These are phyloP conservation scores for Gillenia trifoliata DNA, from an alignment of 306 rosid genomes.

Conservation along the genomic window DNA sequence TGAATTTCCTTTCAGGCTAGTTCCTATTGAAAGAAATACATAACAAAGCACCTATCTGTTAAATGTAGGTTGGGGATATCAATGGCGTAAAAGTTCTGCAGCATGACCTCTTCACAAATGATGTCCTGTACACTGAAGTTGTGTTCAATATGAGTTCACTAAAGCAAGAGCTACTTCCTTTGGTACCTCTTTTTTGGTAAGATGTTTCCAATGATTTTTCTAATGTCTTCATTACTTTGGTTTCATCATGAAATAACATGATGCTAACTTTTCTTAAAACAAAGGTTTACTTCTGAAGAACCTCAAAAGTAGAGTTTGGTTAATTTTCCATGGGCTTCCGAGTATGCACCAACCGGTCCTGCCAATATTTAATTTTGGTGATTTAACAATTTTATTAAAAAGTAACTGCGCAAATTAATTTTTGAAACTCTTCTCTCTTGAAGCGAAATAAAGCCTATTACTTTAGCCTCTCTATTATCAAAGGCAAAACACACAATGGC, in stretches of 20 bases:
- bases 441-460: neutral
- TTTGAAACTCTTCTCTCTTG: neutral
- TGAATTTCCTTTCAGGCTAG: constrained; percentile 15
- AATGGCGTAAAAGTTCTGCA: constrained; percentile 78
- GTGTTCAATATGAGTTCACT: constrained; percentile 81
- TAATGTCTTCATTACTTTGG: constrained; percentile 10
- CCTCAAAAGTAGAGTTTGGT: neutral
- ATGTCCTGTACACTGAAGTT: constrained; percentile 83
- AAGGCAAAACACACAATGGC: neutral
- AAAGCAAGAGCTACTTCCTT: constrained; percentile 87
- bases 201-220: constrained; percentile 7
- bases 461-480: neutral
- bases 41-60: constrained; percentile 12
- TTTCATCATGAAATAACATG: neutral
- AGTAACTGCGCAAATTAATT: neutral
- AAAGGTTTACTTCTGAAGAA: neutral
- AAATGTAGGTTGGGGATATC: constrained; percentile 68
- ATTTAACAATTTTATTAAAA: neutral
- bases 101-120: constrained; percentile 98
- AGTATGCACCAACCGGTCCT: neutral
- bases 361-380: neutral
- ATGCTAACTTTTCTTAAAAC: neutral
- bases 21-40: neutral
- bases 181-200: constrained; percentile 93
- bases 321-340: neutral